Base-by-base conservation (phyloP, 306 rosid genomes). In the Corylus americana region DNA sequence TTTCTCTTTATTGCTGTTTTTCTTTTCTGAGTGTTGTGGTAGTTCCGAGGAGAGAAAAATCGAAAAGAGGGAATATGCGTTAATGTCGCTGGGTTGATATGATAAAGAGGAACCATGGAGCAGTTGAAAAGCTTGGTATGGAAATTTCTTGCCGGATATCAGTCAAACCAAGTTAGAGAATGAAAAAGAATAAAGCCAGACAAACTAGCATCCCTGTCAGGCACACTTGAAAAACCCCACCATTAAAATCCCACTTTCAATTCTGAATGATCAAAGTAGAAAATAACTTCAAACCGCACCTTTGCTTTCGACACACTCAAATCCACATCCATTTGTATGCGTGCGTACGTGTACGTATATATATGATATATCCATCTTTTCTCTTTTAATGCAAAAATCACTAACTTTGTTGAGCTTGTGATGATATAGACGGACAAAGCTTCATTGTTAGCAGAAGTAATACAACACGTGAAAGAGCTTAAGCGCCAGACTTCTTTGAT, bases 391-490 rank as follows among this genome's bases (percentile, higher is more conserved):
- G 27, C 22, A 37, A 8, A 66, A 35, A 66, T 17, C 25, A 67
- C 51, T 67, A 31, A 31, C 35, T 57, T 25, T 16, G 3, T 63
- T 25, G n/a, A 9, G 27, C 45, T 61, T 55, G 1, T 66, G 11
- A 44, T 22, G 6, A 14, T 81, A 47, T 50, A 93, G 98, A 94
- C 98, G 55, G 98, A 94, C 82, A 94, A 94, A 76, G 98, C 98
- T 37, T 94, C 98, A 1, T 76, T 94, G 51, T 72, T 94, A 1
- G 98, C 97, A 0, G 98, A 94, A 79, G 98, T 94, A 71, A 94
- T 94, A 54, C 92, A 94, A 59, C 98, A 92, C 58, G 94, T 94
- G 70, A 94, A 92, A 83, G 97, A 92, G 82, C 88, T 94, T 53
- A 94, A 94, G 81, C 90, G 92, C 8, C 90, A 94, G 76, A 94